These are phyloP conservation scores for Nitzschia palea DNA, from an alignment of 108 stramenopile species.

Conservation along the genomic window DNA sequence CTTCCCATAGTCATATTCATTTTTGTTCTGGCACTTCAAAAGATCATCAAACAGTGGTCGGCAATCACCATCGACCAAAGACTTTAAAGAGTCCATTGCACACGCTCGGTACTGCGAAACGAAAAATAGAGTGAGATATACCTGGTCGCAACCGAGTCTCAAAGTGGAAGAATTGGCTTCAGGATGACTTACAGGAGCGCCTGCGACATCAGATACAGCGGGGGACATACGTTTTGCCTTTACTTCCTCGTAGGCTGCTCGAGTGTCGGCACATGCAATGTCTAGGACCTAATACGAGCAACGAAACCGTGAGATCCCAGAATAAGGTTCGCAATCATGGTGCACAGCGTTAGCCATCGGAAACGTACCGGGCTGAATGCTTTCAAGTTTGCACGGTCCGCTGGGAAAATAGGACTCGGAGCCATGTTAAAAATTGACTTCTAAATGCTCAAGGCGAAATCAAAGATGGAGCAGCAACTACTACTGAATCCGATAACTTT, in stretches of 20 bases:
- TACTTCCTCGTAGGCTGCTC: constrained; percentile 28
- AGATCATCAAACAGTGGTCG: constrained; percentile 20
- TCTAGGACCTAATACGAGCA: constrained; percentile 25
- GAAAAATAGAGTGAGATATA: neutral
- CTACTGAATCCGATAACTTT: too few relatives aligned
- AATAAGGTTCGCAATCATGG: neutral
- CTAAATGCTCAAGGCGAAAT: too few relatives aligned
- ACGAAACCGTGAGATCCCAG: neutral
- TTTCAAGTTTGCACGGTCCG: constrained; percentile 34
- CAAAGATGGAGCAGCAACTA: too few relatives aligned
- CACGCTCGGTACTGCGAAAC: constrained; percentile 31
- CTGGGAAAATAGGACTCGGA: constrained; percentile 42
- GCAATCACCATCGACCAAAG: constrained; percentile 28
- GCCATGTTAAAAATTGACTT: constrained; percentile 22
- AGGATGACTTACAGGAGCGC: constrained; percentile 33
- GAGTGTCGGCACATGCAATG: constrained; percentile 30
- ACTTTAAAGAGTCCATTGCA: constrained; percentile 21
- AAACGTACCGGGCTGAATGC: constrained; percentile 38
- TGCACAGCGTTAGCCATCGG: neutral
- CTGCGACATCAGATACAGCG: constrained; percentile 32
- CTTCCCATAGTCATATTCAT: constrained; percentile 36
- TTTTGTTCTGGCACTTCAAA: constrained; percentile 22
- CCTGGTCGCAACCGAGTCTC: neutral
- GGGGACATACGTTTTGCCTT: constrained; percentile 26
- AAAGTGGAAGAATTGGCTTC: too few relatives aligned